phyloP scores from a whole-genome alignment of 2,329 filamentous ascomycete genomes.

The Trichoderma sp. region DNA sequence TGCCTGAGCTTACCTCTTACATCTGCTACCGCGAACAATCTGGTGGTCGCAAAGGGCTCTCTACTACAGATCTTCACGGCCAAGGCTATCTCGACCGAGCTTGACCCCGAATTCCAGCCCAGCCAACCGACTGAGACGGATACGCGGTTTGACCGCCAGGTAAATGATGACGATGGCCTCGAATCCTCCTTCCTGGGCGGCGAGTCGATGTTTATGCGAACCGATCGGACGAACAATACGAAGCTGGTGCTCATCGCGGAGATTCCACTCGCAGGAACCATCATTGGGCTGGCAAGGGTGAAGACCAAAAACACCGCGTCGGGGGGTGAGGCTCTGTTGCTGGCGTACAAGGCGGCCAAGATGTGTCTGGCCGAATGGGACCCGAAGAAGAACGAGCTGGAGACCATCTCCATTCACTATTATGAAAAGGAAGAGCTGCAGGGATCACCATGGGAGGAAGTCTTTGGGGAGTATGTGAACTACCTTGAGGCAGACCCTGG shows the following conservation, averaged over 20 bases:
- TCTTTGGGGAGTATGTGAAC: conserved; percentile 74
- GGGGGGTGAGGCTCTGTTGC: conserved; percentile 78
- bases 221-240: conserved; percentile 65
- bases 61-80: conserved; percentile 87
- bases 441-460: conserved; percentile 77
- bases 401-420: conserved; percentile 93
- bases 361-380: conserved; percentile 95
- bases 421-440: conserved; percentile 93
- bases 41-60: conserved; percentile 89
- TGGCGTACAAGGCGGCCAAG: conserved; percentile 89
- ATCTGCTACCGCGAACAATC: conserved; percentile 74
- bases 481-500: conserved; percentile 86
- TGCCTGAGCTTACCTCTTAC: conserved; percentile 78
- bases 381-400: conserved; percentile 72
- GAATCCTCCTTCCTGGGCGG: conserved; percentile 67
- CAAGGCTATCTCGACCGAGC: conserved; percentile 65
- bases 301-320: conserved; percentile 72
- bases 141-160: conserved; percentile 53
- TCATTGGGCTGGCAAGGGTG: conserved; percentile 79
- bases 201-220: conserved; percentile 61
- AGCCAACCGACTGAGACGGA: conserved; percentile 44
- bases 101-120: conserved; percentile 50
- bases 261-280: conserved; percentile 78
- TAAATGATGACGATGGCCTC: conserved; percentile 63
- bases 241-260: conserved; percentile 86